Evolutionary conservation across 257 asterid genomes (phyloP).

Genomic region (Nicotiana otophora): DNA sequence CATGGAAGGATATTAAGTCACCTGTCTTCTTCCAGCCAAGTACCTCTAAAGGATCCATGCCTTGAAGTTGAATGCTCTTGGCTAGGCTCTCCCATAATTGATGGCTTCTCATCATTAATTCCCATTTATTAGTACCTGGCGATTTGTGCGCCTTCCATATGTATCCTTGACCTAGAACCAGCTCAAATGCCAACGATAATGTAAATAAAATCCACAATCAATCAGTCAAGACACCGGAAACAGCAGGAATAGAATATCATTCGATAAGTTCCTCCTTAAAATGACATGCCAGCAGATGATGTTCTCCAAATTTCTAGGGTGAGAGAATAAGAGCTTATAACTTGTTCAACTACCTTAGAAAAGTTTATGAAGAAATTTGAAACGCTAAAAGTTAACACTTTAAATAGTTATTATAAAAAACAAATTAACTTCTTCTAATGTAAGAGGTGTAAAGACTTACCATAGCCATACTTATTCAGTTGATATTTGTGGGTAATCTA

Average conservation of each 20-base stretch:
- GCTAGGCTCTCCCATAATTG: constrained; percentile 70
- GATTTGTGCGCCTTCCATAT: constrained; percentile 85
- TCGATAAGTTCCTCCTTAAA: not conserved
- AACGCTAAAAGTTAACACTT: not conserved
- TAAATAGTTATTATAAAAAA: not conserved
- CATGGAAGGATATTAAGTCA: constrained; percentile 8
- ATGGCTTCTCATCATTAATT: constrained; percentile 71
- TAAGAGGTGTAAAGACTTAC: not conserved
- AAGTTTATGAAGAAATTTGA: not conserved
- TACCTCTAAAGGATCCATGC: constrained; percentile 60
- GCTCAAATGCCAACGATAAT: constrained; percentile 29
- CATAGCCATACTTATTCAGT: not conserved
- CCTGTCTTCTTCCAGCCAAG: constrained; percentile 97
- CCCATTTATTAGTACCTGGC: constrained; percentile 79
- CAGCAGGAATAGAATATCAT: not conserved
- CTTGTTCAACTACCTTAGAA: not conserved
- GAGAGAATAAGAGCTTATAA: not conserved
- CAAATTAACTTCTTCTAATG: not conserved
- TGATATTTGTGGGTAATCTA: not conserved
- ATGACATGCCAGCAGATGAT: not conserved
- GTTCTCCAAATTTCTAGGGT: not conserved
- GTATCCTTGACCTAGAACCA: constrained; percentile 83
- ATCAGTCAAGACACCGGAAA: constrained; percentile 10
- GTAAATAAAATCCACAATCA: constrained; percentile 20
- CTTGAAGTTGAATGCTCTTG: constrained; percentile 49